phyloP scores from a whole-genome alignment of 2,329 filamentous ascomycete genomes.

The Colletotrichum sp. region DNA sequence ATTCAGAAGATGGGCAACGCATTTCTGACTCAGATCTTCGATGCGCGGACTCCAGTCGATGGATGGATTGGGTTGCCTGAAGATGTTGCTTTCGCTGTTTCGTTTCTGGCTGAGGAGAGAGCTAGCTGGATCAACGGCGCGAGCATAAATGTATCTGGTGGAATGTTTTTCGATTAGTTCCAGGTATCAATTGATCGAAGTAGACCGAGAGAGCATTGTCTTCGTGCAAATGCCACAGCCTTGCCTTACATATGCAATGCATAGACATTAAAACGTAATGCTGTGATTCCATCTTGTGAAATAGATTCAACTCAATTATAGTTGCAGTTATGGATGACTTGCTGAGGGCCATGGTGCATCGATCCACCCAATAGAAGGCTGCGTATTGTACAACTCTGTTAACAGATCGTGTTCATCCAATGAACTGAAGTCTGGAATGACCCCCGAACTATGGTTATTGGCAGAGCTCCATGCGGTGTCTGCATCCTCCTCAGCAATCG shows the following conservation, averaged over 20 bases:
- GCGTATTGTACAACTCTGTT: background rate
- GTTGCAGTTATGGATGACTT: background rate
- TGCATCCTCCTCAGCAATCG: background rate
- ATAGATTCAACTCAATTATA: background rate
- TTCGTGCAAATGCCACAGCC: background rate
- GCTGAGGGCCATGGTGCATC: background rate
- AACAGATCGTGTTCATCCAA: background rate
- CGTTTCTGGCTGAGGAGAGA: conserved; percentile 46
- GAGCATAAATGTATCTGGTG: conserved; percentile 33
- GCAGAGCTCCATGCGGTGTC: background rate
- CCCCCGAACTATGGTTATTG: background rate
- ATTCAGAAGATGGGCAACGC: conserved; percentile 37
- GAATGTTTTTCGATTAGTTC: background rate
- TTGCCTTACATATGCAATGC: background rate
- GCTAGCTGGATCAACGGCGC: conserved; percentile 53
- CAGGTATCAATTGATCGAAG: background rate
- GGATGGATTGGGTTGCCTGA: conserved; percentile 45
- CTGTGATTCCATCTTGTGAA: background rate
- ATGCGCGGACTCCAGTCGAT: conserved; percentile 47
- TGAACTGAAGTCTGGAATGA: background rate
- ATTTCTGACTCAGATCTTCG: conserved; percentile 37
- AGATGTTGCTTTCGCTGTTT: conserved; percentile 53
- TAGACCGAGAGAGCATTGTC: background rate
- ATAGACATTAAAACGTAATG: background rate
- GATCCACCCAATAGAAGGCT: background rate